Conservation (phyloP, 192 early-diverging fungal genomes). For the Podila epicladia region DNA sequence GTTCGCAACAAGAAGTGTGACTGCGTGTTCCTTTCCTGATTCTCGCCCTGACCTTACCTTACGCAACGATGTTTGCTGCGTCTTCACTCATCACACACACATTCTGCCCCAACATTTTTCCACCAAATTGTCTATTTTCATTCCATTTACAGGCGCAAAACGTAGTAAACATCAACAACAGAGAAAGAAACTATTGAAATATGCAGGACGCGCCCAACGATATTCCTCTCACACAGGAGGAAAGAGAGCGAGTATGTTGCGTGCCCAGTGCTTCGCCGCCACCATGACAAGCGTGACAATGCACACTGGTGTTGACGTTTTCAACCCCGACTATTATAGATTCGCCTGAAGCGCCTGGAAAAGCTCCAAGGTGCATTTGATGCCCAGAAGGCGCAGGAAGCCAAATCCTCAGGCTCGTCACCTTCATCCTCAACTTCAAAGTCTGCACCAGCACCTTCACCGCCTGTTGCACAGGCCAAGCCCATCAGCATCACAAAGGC, state of each 20-base stretch:
- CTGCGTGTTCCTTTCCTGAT: no score
- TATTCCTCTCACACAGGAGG: constrained; percentile 39
- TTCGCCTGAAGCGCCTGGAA: constrained; percentile 71
- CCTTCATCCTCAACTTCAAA: constrained; percentile 7
- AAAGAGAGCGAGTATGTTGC: constrained; percentile 30
- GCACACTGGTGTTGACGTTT: background rate
- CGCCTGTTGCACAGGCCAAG: background rate
- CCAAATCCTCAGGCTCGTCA: background rate
- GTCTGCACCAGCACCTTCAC: background rate
- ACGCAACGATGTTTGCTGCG: no score
- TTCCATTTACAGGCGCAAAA: no score
- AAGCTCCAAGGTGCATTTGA: constrained; percentile 55
- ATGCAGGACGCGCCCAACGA: constrained; percentile 56
- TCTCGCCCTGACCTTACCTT: no score
- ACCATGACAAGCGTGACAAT: background rate
- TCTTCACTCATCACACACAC: no score
- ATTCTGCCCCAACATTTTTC: no score
- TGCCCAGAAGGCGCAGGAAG: constrained; percentile 22
- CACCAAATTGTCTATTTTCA: no score
- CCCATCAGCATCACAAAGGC: constrained; percentile 2
- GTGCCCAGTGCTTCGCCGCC: background rate
- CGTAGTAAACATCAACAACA: constrained; percentile 1
- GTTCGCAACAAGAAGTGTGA: no score
- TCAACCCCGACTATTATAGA: constrained; percentile 47
- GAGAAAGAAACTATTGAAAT: constrained; percentile 63